Evolutionary conservation across 768 basidiomycete genomes (phyloP).

Genomic region (Exidia glandulosa): DNA sequence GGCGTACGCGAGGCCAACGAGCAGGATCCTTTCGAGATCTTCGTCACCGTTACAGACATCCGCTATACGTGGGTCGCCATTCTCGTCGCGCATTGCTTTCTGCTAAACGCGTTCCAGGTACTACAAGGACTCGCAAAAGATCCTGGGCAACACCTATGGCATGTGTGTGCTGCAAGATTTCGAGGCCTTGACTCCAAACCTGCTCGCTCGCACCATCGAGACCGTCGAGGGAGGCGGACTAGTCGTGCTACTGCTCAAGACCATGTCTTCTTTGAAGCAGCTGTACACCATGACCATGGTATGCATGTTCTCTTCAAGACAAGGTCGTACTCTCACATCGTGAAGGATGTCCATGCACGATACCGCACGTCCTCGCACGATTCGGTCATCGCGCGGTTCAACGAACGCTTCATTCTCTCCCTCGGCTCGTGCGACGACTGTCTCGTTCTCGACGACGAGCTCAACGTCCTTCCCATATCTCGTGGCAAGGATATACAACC

Average conservation of each 20-base stretch:
- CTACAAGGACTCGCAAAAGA: constrained; percentile 95
- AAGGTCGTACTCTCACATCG: constrained; percentile 9
- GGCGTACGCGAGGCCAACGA: constrained; percentile 91
- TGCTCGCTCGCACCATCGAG: constrained; percentile 93
- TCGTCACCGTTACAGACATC: constrained; percentile 97
- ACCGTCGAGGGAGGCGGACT: constrained; percentile 94
- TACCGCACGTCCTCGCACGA: constrained; percentile 90
- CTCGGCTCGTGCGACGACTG: constrained; percentile 89
- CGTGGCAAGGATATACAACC: constrained; percentile 85
- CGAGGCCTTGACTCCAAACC: constrained; percentile 94
- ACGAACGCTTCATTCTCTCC: constrained; percentile 97
- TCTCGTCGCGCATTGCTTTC: too few relatives aligned
- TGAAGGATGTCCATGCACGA: constrained; percentile 86
- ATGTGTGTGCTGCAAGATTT: constrained; percentile 98
- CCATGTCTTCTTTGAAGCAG: constrained; percentile 87
- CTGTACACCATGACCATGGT: constrained; percentile 85
- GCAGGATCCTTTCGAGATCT: constrained; percentile 95
- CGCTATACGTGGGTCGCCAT: constrained; percentile 83
- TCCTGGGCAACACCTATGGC: constrained; percentile 93
- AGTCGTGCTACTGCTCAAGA: constrained; percentile 83
- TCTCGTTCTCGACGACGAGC: constrained; percentile 90
- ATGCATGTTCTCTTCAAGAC: constrained; percentile 32
- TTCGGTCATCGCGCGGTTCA: constrained; percentile 86
- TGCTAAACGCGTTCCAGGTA: too few relatives aligned
- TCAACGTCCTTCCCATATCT: constrained; percentile 94